Evolutionary conservation across 805 yeast species (phyloP).

Genomic region (Wickerhamomyces bisporus): DNA sequence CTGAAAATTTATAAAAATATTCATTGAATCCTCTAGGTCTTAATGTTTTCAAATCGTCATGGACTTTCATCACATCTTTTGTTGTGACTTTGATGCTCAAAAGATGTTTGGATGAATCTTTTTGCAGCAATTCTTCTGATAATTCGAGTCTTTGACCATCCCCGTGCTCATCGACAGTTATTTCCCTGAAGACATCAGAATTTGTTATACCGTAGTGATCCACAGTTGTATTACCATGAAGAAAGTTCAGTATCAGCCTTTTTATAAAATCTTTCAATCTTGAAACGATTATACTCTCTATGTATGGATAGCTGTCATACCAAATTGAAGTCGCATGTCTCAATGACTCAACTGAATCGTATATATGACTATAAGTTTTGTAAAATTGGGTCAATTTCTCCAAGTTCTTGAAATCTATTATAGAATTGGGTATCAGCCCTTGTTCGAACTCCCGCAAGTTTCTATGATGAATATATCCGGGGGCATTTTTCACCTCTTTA

Average conservation of each 20-base stretch:
- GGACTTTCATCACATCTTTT: background rate
- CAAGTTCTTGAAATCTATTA: background rate
- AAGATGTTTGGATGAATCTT: too few species aligned
- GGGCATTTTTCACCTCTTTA: conserved; percentile 14
- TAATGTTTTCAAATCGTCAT: background rate
- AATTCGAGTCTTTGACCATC: too few species aligned
- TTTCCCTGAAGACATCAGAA: too few species aligned
- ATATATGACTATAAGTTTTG: background rate
- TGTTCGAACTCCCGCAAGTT: background rate
- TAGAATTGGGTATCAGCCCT: background rate
- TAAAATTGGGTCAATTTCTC: background rate
- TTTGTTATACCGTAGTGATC: too few species aligned
- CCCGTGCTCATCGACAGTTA: too few species aligned
- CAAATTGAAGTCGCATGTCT: background rate
- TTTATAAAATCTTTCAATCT: background rate
- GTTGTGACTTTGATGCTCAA: too few species aligned
- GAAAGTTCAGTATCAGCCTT: background rate
- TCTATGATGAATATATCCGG: too few species aligned
- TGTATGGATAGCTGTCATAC: background rate
- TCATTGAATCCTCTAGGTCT: background rate
- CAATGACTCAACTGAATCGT: background rate
- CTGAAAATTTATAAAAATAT: background rate
- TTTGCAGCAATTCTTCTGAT: background rate
- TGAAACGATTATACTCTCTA: too few species aligned
- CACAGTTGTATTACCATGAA: background rate